These are phyloP conservation scores for Skeletonema marinoi DNA, from an alignment of 108 stramenopile species.

Conservation along the genomic window DNA sequence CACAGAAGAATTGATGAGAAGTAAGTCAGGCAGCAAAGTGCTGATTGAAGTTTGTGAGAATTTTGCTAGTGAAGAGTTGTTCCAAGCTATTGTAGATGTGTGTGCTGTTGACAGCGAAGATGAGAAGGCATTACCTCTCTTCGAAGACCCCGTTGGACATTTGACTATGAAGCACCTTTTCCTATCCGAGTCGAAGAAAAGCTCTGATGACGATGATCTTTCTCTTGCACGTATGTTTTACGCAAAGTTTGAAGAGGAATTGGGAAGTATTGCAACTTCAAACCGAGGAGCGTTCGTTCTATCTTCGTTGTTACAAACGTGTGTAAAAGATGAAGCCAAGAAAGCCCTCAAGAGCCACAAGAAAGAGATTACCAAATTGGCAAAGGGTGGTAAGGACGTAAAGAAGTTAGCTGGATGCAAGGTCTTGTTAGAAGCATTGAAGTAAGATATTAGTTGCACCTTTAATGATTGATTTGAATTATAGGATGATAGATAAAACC, in stretches of 20 bases:
- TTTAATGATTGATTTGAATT: not conserved
- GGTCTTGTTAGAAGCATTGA: constrained; percentile 58
- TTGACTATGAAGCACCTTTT: constrained; percentile 72
- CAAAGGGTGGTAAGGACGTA: constrained; percentile 41
- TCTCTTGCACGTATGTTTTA: constrained; percentile 54
- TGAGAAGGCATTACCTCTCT: constrained; percentile 41
- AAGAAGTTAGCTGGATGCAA: constrained; percentile 64
- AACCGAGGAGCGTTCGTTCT: constrained; percentile 86
- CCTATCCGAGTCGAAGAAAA: constrained; percentile 54
- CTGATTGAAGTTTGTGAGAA: constrained; percentile 76
- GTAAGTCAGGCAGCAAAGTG: constrained; percentile 77
- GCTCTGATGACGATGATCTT: constrained; percentile 22
- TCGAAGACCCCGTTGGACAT: constrained; percentile 82
- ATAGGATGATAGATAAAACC: not conserved
- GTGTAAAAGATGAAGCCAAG: constrained; percentile 47
- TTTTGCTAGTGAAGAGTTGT: constrained; percentile 49
- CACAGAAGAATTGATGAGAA: constrained; percentile 69
- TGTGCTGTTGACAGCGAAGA: constrained; percentile 35
- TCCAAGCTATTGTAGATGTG: constrained; percentile 53
- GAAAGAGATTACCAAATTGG: constrained; percentile 42
- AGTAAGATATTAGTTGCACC: not conserved
- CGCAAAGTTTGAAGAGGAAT: constrained; percentile 38
- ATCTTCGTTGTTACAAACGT: constrained; percentile 58
- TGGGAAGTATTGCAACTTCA: constrained; percentile 57
- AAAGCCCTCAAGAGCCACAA: constrained; percentile 45